Conservation (phyloP, 2,329 filamentous ascomycete species). For the Colletotrichum lentis region DNA sequence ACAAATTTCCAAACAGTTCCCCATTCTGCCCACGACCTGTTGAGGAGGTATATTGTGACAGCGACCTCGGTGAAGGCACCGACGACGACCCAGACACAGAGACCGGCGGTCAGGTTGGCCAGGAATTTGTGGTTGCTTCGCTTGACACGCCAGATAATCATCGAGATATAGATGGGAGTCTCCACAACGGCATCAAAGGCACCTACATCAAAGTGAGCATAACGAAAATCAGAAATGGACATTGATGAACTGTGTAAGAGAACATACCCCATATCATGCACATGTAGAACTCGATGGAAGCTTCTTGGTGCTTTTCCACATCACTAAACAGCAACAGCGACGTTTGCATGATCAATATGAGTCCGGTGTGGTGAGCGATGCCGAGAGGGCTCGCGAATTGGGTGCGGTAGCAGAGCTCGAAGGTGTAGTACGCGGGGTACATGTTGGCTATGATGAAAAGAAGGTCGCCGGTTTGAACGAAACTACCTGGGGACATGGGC, state of each 20-base stretch:
- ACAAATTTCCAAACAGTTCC: conserved; percentile 26
- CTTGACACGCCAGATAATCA: conserved; percentile 30
- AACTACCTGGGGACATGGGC: neutral
- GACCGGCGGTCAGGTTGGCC: neutral
- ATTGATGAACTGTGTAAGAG: neutral
- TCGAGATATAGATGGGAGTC: conserved; percentile 23
- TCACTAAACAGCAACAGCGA: conserved; percentile 28
- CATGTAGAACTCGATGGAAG: conserved; percentile 34
- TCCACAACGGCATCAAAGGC: conserved; percentile 25
- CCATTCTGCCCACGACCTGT: conserved; percentile 35
- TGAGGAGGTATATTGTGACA: conserved; percentile 30
- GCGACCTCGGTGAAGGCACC: conserved; percentile 12
- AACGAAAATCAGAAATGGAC: rapidly evolving
- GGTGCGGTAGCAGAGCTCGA: conserved; percentile 37
- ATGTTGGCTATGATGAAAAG: conserved; percentile 29
- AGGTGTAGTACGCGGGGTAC: conserved; percentile 37
- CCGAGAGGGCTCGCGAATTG: conserved; percentile 31
- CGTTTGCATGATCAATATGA: conserved; percentile 33
- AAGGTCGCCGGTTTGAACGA: conserved; percentile 25
- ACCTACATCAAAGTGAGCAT: neutral
- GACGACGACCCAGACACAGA: conserved; percentile 14
- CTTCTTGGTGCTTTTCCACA: conserved; percentile 11
- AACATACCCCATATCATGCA: conserved; percentile 31
- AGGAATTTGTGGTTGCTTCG: conserved; percentile 11
- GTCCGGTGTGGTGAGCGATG: conserved; percentile 36